Conservation (phyloP, 106 monocot genomes). For the Acorus calamus region DNA sequence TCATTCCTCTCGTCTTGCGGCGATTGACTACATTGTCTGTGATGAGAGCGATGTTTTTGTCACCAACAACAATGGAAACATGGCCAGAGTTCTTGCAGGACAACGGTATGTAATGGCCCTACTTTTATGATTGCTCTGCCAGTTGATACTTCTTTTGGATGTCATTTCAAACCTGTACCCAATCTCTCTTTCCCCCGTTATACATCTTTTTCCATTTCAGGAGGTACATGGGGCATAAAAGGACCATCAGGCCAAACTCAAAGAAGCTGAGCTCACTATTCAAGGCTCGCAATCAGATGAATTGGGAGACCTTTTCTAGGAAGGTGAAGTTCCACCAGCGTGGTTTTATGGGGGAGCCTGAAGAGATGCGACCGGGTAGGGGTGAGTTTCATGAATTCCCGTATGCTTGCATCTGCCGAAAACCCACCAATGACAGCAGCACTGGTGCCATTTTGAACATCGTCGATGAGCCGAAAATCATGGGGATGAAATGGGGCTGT, state of each 20-base stretch:
- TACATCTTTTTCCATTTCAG: slow-evolving; percentile 21
- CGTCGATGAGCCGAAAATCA: too few species aligned
- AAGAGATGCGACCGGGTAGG: slow-evolving; percentile 73
- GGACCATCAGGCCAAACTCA: slow-evolving; percentile 89
- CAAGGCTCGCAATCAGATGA: slow-evolving; percentile 35
- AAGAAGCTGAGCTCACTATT: slow-evolving; percentile 74
- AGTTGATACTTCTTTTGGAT: neutral
- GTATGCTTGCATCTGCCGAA: slow-evolving; percentile 70
- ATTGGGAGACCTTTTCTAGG: slow-evolving; percentile 45
- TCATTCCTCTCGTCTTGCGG: slow-evolving; percentile 83
- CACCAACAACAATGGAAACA: slow-evolving; percentile 98
- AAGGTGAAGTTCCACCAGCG: slow-evolving; percentile 61
- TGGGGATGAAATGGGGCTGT: too few species aligned
- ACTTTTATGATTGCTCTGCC: neutral
- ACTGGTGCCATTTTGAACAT: too few species aligned
- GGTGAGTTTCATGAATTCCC: slow-evolving; percentile 95
- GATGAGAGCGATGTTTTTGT: slow-evolving; percentile 90
- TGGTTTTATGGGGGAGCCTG: slow-evolving; percentile 87
- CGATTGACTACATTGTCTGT: slow-evolving; percentile 87
- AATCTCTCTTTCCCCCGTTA: neutral
- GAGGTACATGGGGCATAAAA: slow-evolving; percentile 88
- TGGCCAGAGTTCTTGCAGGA: slow-evolving; percentile 98
- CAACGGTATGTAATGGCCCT: slow-evolving; percentile 34
- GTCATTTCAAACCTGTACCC: neutral
- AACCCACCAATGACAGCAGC: neutral